Evolutionary conservation across 2,329 filamentous ascomycete species (phyloP).

Genomic region (Camptophora hylomeconis): DNA sequence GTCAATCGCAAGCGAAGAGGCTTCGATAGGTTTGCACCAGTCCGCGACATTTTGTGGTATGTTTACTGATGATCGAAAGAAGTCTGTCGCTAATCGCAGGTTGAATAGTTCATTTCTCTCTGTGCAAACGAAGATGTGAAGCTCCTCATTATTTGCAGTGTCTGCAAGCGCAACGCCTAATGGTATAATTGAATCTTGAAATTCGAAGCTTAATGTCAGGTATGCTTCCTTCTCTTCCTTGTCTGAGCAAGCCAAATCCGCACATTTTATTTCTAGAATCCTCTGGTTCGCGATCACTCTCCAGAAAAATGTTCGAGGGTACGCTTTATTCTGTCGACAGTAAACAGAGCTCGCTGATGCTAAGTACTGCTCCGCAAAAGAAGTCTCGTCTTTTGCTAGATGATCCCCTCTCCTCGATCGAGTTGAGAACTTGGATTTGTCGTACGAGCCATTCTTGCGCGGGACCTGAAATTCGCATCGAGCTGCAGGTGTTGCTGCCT

Average conservation of each 20-base stretch:
- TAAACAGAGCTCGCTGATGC: constrained; percentile 72
- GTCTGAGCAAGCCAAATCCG: constrained; percentile 62
- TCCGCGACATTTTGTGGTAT: constrained; percentile 61
- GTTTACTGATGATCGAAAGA: constrained; percentile 58
- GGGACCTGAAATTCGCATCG: constrained; percentile 11
- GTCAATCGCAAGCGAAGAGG: constrained; percentile 63
- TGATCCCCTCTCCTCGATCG: constrained; percentile 2
- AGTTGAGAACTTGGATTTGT: constrained; percentile 10
- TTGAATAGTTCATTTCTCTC: constrained; percentile 69
- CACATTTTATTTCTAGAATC: constrained; percentile 67
- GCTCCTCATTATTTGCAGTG: constrained; percentile 58
- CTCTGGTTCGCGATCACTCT: constrained; percentile 68
- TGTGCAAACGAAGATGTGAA: constrained; percentile 71
- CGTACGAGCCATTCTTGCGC: constrained; percentile 12
- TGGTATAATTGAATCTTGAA: constrained; percentile 58
- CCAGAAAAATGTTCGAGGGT: constrained; percentile 84
- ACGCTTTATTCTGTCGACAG: constrained; percentile 61
- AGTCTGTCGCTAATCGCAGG: constrained; percentile 67
- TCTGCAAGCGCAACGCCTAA: constrained; percentile 77
- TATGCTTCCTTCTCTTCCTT: constrained; percentile 53
- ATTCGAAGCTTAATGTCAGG: constrained; percentile 64
- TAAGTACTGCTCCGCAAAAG: constrained; percentile 59
- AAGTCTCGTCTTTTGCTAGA: constrained; percentile 37
- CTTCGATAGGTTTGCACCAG: constrained; percentile 48
- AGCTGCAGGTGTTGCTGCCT: constrained; percentile 9